Evolutionary conservation across 495 filamentous ascomycete genomes (phyloP), one percentile per base, ranked within the genome.

Genomic region (Apodospora peruviana): DNA sequence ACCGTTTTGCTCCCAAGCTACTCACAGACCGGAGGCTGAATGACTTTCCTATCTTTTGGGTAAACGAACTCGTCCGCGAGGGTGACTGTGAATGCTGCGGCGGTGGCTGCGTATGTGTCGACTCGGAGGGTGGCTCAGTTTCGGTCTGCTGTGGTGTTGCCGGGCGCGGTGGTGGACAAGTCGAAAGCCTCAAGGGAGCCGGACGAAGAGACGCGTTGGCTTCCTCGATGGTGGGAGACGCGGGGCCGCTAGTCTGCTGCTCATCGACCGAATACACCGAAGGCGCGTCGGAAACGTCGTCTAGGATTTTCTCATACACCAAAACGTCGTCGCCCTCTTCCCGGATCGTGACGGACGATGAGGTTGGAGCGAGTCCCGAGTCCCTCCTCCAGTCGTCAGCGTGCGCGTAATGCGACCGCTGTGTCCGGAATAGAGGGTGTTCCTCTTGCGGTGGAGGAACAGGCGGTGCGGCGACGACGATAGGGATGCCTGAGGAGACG

Each of bases 301-400:
- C 55, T 40, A 50, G 22, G 27, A 75, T 61, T 43, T 71, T 73
- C 37, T 61, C 60, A 48, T 64, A 63, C 11, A 66, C 56, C 17
- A 55, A 51, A 22, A 67, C 67, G 39, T 71, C 60, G 11, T 67
- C 68, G 40, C 59, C 47, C 38, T 72, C 74, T 32, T 70, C 72
- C 14, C 61, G 66, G 40, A 75, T 67, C 40, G 72, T 76, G 44
- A 66, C 70, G 10, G 72, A 68, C 12, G 73, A 75, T 20, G 71
- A 65, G 7, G 74, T 74, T 5, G 77, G 73, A 4, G 77, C 64
- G 37, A 75, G 73, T n/a, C 69, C 75, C 20, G 80, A 83, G 58
- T 82, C 76, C 47, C 80, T 58, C 52, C 74, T 74, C 47, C 45
- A 59, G 41, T 59, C 55, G 37, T 60, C 59, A 38, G 52, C 46